Evolutionary conservation across 306 rosid genomes (phyloP), one percentile per base, ranked within the genome.

Genomic region (Astragalus membranaceus): DNA sequence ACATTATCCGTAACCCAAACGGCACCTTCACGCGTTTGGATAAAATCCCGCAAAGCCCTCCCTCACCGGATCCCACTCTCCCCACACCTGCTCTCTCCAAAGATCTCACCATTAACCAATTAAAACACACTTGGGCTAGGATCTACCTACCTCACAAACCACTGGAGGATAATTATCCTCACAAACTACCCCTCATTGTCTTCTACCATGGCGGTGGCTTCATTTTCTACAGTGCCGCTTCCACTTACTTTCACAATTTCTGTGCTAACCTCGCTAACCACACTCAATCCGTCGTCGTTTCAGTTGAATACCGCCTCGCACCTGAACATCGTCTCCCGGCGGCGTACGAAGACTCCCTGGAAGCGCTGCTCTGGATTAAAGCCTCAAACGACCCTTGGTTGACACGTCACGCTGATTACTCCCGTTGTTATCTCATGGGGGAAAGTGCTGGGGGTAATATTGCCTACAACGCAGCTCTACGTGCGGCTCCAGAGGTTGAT

Each of bases 131-230:
- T 17, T 81, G 69, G 75, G 82, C 76, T 4, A 67, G 90, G 15
- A 33, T 85, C 61, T 88, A 58, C 81, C 73, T 85, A 0, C 85
- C 88, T 33, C 84, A 23, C 43, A 16, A 72, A 8, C 61, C 50
- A 72, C 75, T 83, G 0, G 36, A 36, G n/a, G n/a, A n/a, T n/a
- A n/a, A n/a, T n/a, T n/a, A n/a, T n/a, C n/a, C n/a, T n/a, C n/a
- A n/a, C 29, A 82, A 77, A 2, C 71, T 82, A 2, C 82, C 85
- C 4, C 80, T 85, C 66, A 55, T 80, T 0, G 59, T 85, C 7
- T 79, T 58, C 77, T 88, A 12, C 81, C 94, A 85, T 4, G 94
- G 87, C 0, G 90, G 94, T 7, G 87, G 88, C 42, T 88, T 88
- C 75, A 48, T 85, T 6, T 5, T 72, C 17, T 47, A 43, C 49